Base-by-base conservation (phyloP, 1,284 basidiomycete species). In the Paramarasmius palmivorus region DNA sequence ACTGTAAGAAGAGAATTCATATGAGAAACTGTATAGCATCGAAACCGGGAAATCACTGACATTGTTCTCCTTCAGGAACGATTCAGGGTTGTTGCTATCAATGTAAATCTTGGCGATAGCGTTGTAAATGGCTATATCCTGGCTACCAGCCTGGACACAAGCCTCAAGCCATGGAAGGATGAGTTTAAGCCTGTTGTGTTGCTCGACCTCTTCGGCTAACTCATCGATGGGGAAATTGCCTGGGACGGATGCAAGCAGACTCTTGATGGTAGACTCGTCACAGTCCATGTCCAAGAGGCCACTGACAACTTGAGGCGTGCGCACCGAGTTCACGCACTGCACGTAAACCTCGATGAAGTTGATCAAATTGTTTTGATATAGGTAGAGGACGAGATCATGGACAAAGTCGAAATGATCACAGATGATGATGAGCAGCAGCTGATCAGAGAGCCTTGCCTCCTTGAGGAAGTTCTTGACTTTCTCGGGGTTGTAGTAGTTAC, bases 381-480 rank as follows among this genome's bases (percentile, higher is more conserved):
- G 84, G 74, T 99, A 99, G 34, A 99, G 84, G 35, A 99, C 96
- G 54, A 99, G 86, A 68, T 99, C 97, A 72, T 99, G 97, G 9
- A 99, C 97, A 68, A 98, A 99, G 81, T 98, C 95, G 81, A 99
- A 99, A 36, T 97, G 94, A 73, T 99, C 97, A 83, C 97, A 99
- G 65, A 99, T 97, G 61, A 99, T 99, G 79, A 99, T 99, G 65
- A 99, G 88, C 12, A 97, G 97, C 35, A 99, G 86, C 72, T 99
- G 97, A 72, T 99, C 97, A 41, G 88, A 76, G 36, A 99, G 87
- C 68, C 98, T 97, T 65, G 96, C 96, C 70, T 99, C 97, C 71
- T 95, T 96, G 73, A 99, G 87, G 88, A 98, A 99, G 78, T 99
- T 99, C 82, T 99, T 99, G 81, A 99, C 97, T 76, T 99, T 99